Conservation (phyloP, 108 stramenopile genomes). For the Cyclotella choctawhatcheeana region DNA sequence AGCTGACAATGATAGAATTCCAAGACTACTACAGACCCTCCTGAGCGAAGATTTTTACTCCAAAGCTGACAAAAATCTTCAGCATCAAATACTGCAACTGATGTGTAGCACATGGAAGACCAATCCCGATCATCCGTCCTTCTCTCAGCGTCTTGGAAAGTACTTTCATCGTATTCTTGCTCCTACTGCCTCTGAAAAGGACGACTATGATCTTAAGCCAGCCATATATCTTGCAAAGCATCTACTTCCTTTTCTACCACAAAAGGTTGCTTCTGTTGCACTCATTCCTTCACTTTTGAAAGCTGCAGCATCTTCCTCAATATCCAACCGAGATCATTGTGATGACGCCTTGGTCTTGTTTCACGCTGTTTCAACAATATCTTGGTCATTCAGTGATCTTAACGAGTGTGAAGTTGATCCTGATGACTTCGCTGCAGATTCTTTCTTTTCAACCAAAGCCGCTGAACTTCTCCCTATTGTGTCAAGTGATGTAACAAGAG, state of each 20-base stretch:
- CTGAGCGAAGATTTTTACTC: slow-evolving; percentile 35
- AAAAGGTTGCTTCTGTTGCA: slow-evolving; percentile 28
- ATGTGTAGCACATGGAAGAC: slow-evolving; percentile 53
- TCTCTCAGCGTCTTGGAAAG: slow-evolving; percentile 40
- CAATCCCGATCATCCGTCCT: slow-evolving; percentile 45
- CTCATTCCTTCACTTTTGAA: slow-evolving; percentile 52
- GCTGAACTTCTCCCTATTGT: slow-evolving; percentile 35
- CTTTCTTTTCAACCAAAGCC: slow-evolving; percentile 22
- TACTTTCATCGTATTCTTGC: slow-evolving; percentile 47
- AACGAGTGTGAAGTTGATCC: slow-evolving; percentile 30
- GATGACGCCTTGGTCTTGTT: slow-evolving; percentile 47
- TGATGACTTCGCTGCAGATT: slow-evolving; percentile 35
- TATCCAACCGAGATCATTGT: slow-evolving; percentile 10
- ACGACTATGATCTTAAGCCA: slow-evolving; percentile 31
- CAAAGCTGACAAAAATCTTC: slow-evolving; percentile 27
- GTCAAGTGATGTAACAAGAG: slow-evolving; percentile 9
- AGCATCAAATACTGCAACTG: slow-evolving; percentile 40
- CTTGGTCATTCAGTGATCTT: slow-evolving; percentile 4
- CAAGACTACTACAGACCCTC: slow-evolving; percentile 35
- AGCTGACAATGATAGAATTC: slow-evolving; percentile 31
- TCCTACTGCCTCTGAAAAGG: slow-evolving; percentile 12
- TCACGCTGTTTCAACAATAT: slow-evolving; percentile 37
- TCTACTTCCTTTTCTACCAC: slow-evolving; percentile 56
- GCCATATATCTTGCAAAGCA: slow-evolving; percentile 58
- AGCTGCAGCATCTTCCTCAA: slow-evolving; percentile 43